Conservation (phyloP, 2,329 filamentous ascomycete species). For the Talaromyces sp. region DNA sequence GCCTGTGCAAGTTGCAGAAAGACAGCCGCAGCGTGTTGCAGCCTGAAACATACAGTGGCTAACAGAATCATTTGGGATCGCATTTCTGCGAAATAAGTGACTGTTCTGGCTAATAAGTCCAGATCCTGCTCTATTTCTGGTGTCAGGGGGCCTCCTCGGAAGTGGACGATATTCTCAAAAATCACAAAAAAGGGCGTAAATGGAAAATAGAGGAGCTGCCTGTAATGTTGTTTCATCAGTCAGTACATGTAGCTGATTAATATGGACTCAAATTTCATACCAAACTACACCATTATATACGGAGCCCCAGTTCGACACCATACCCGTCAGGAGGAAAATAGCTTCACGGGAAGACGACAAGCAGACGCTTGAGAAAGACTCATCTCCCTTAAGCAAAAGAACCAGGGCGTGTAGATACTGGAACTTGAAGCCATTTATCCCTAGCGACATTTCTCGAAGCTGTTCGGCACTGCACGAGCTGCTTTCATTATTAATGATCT, state of each 20-base stretch:
- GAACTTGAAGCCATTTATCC: neutral
- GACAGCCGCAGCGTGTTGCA: neutral
- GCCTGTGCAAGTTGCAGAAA: neutral
- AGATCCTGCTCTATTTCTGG: neutral
- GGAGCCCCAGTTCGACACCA: conserved; percentile 14
- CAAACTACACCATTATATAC: conserved; percentile 15
- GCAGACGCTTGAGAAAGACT: neutral
- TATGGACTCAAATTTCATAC: conserved; percentile 1
- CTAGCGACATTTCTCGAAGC: neutral
- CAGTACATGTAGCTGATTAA: neutral
- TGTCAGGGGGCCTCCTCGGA: neutral
- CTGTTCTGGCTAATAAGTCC: neutral
- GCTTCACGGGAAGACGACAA: conserved; percentile 14
- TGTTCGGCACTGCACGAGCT: neutral
- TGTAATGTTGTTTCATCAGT: neutral
- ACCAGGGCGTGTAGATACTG: neutral
- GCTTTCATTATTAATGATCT: neutral
- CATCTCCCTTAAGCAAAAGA: neutral
- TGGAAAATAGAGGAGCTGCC: neutral
- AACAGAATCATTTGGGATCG: neutral
- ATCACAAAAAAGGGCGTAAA: neutral
- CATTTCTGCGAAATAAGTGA: neutral
- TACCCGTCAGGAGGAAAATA: conserved; percentile 9
- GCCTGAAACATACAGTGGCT: neutral
- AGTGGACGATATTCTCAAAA: neutral